phyloP scores from a whole-genome alignment of 2,329 filamentous ascomycete genomes.

The Fusarium hostae region DNA sequence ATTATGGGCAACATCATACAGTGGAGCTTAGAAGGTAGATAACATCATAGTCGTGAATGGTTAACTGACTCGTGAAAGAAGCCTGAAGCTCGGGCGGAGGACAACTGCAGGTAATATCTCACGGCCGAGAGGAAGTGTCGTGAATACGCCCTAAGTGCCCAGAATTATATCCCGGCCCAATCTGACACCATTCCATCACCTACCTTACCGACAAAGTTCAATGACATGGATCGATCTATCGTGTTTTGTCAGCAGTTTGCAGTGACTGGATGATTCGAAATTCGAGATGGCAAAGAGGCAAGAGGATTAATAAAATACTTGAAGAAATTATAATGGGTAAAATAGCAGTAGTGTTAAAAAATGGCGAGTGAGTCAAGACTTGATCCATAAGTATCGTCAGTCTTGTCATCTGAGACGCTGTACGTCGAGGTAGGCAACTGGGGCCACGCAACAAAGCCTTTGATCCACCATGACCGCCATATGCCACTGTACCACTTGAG shows the following conservation, averaged over 20 bases:
- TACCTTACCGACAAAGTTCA: constrained; percentile 7
- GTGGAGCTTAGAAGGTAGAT: neutral
- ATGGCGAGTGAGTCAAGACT: constrained; percentile 12
- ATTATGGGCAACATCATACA: too few relatives aligned
- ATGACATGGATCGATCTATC: neutral
- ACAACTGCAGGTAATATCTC: neutral
- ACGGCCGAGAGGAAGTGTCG: constrained; percentile 15
- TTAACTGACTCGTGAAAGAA: constrained; percentile 1
- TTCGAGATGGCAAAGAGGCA: constrained; percentile 13
- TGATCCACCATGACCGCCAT: constrained; percentile 31
- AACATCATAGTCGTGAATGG: neutral
- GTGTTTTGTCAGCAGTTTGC: constrained; percentile 22
- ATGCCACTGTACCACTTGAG: neutral
- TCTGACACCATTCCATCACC: neutral
- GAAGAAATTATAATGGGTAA: neutral
- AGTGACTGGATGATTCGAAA: neutral
- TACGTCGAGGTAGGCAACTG: constrained; percentile 17
- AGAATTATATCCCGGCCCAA: neutral
- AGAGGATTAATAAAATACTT: neutral
- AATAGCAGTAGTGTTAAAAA: neutral
- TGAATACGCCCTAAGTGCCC: neutral
- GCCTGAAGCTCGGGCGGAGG: neutral
- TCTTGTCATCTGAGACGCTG: neutral
- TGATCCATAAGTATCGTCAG: neutral
- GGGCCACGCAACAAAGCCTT: constrained; percentile 23